Evolutionary conservation across 2,329 filamentous ascomycete species (phyloP).

Genomic region (Aspergillus fumigatus): DNA sequence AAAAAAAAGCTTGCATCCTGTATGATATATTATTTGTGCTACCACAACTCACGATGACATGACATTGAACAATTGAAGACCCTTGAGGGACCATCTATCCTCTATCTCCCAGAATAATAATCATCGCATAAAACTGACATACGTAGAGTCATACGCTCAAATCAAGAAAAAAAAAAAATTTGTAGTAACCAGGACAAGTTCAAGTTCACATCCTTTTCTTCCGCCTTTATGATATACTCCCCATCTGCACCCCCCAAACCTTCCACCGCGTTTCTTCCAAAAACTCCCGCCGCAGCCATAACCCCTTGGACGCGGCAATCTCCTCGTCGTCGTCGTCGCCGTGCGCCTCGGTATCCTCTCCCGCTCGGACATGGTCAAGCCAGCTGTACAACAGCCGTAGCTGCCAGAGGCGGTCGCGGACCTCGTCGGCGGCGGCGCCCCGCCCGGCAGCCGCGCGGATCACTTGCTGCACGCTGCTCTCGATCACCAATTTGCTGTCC

Average conservation of each 20-base stretch:
- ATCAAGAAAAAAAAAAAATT: too few species aligned
- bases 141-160: neutral
- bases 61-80: too few species aligned
- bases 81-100: neutral
- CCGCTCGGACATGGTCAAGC: slow-evolving; percentile 45
- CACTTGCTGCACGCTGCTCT: slow-evolving; percentile 39
- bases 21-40: neutral
- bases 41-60: neutral
- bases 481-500: slow-evolving; percentile 68
- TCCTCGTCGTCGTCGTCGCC: slow-evolving; percentile 9
- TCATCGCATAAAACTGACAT: neutral
- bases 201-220: neutral
- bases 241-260: slow-evolving; percentile 37
- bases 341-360: slow-evolving; percentile 28
- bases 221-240: neutral
- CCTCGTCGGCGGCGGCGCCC: slow-evolving; percentile 38
- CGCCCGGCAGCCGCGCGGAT: slow-evolving; percentile 28
- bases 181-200: neutral
- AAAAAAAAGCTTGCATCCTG: neutral
- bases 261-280: slow-evolving; percentile 40
- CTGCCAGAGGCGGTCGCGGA: slow-evolving; percentile 58
- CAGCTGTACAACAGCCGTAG: slow-evolving; percentile 62
- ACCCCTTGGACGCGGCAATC: slow-evolving; percentile 18
- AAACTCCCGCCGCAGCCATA: slow-evolving; percentile 38
- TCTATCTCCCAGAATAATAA: neutral